Evolutionary conservation across 441 rosid genomes (phyloP), one percentile per base, ranked within the genome.

Genomic region (Populus hybrid): DNA sequence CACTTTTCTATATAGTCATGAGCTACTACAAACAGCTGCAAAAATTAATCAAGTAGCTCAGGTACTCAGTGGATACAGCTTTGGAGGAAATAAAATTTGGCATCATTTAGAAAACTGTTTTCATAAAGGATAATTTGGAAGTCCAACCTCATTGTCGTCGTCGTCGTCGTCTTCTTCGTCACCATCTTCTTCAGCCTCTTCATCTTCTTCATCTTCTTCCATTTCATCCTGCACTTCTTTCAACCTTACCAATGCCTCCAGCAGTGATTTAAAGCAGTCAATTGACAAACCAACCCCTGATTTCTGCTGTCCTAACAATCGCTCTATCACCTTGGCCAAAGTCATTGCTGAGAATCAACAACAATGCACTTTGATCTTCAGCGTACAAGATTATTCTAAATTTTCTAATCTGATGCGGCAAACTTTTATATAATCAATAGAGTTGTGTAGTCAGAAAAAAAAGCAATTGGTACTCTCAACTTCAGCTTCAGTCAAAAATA

Each of bases 271-370:
- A 78, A 88, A 88, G 84, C 93, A 91, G 69, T 85, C 88, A 64
- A 63, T 83, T 26, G 87, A 81, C 81, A 91, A 79, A 80, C 77
- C 82, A 63, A 78, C 80, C 73, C 69, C 75, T 16, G 86, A 76
- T 75, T 75, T 84, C 76, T 85, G 88, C 53, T 83, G 82, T 76
- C 80, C 93, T 70, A 90, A 73, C 69, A 92, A 84, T 79, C 85
- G 83, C 83, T 94, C 93, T 71, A 88, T 78, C 80, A 91, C 87
- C 85, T 90, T 92, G 40, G 76, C 87, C 76, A 92, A 67, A 12
- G 94, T 84, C 90, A 92, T 78, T 76, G 89, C 98, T 94, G 87
- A 53, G 76, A 83, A 83, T 23, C 78, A 83, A 53, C 69, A 73
- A 9, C 29, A 77, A 40, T 45, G 50, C 53, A 23, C 14, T 26